Percentiles rank a stretch among this genome's conserved stretches.
These are phyloP conservation scores for Leishmania gerbilli DNA, from an alignment of 208 protist species.

Conservation along the genomic window DNA sequence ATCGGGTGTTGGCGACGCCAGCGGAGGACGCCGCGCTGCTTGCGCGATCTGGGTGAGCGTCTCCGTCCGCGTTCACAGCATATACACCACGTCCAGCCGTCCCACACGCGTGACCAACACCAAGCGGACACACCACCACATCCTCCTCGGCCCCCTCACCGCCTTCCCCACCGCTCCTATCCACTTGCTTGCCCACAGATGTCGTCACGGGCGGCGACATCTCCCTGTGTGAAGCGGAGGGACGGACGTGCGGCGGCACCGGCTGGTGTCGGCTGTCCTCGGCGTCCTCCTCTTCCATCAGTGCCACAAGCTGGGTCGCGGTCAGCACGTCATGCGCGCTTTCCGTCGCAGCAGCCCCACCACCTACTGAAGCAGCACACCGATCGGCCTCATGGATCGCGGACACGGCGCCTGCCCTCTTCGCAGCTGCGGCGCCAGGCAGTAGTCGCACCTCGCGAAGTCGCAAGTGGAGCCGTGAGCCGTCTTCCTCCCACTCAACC, in stretches of 20 bases:
- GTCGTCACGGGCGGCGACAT: no score
- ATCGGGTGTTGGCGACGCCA: neutral
- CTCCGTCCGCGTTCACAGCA: neutral
- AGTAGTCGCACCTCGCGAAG: conserved; percentile 51
- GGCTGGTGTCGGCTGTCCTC: conserved; percentile 21
- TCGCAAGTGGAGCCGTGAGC: conserved; percentile 52
- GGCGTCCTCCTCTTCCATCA: conserved; percentile 33
- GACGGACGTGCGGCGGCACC: neutral
- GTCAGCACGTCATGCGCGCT: conserved; percentile 8
- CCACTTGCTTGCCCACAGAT: neutral
- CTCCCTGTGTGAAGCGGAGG: neutral
- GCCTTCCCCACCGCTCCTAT: neutral
- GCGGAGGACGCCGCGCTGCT: neutral
- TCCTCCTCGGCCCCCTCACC: neutral
- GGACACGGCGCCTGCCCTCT: neutral
- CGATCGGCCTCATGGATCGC: neutral
- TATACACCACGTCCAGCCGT: neutral
- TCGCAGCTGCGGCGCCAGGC: neutral
- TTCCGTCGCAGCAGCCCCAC: neutral
- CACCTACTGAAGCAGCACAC: neutral
- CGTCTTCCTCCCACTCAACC: conserved; percentile 65
- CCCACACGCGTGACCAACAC: neutral
- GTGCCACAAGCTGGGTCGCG: conserved; percentile 25
- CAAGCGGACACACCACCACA: neutral
- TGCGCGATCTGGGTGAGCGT: neutral